Evolutionary conservation across 139 green algal genomes (phyloP), one percentile per base, ranked within the genome.

Genomic region (Pseudopediastrum boryanum): DNA sequence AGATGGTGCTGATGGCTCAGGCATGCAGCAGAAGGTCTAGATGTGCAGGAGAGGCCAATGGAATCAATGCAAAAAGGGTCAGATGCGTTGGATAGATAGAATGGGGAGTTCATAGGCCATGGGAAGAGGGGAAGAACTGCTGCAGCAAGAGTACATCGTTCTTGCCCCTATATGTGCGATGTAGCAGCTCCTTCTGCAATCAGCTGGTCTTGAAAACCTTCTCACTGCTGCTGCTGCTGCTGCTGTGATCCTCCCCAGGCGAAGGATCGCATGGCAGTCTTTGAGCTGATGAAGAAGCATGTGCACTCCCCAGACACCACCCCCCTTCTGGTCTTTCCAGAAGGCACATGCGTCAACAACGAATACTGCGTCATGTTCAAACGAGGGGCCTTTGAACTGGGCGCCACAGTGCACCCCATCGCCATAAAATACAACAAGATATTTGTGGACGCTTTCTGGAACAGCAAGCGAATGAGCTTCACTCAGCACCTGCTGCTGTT

Each of bases 361-460:
- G 93, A 98, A 85, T 98, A 98, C 87, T 94, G 85, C 66, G 95
- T 99, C 79, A 98, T 99, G 95, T 99, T 99, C 88, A 98, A 98
- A 86, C 80, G 92, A 10, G 96, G 96, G 5, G 96, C 96, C 0
- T 99, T 99, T 84, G 96, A 99, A 78, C 81, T 99, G 71, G 94
- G 86, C 41, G 86, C 85, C 25, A 90, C 86, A 10, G 90, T 94
- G 62, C 95, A 90, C 90, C 96, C 96, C 0, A 82, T 99, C 0
- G 96, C 96, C 66, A 98, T 99, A 85, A 98, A 98, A 90, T 99
- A 99, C 93, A 99, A 99, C 92, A 99, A 98, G 80, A 97, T 98
- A 12, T 99, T 99, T 80, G 96, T 99, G 44, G 96, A 99, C 61
- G 96, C 96, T 10, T 99, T 99, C 79, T 99, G 96, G 96, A 98